Percentiles rank a stretch among this genome's conserved stretches.
phyloP scores from a whole-genome alignment of 2,329 filamentous ascomycete genomes.

The Phialophora verrucosa region DNA sequence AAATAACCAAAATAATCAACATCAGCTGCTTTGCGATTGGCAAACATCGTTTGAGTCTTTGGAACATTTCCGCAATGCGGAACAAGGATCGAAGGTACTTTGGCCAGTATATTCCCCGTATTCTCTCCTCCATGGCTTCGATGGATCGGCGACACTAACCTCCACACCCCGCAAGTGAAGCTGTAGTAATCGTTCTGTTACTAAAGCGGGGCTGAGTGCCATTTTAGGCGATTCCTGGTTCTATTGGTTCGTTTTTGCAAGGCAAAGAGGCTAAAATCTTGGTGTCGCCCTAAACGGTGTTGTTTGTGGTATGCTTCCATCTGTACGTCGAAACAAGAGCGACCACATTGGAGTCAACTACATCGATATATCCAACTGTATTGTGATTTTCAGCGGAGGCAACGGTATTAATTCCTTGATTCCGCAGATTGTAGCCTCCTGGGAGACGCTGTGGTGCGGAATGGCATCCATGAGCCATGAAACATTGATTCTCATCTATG shows the following conservation, averaged over 20 bases:
- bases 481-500: not conserved
- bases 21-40: slow-evolving; percentile 2
- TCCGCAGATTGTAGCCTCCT: not conserved
- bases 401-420: slow-evolving; percentile 4
- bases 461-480: not conserved
- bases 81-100: not conserved
- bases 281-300: not conserved
- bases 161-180: not conserved
- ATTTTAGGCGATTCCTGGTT: not conserved
- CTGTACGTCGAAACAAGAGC: not conserved
- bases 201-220: slow-evolving; percentile 2
- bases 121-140: not conserved
- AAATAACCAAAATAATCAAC: not conserved
- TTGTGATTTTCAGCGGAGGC: not conserved
- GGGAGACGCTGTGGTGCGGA: not conserved
- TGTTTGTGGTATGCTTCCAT: not conserved
- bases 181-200: slow-evolving; percentile 4
- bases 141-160: not conserved
- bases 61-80: slow-evolving; percentile 5
- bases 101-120: slow-evolving; percentile 2
- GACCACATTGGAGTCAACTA: not conserved
- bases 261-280: not conserved
- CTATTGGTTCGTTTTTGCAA: not conserved
- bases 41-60: not conserved
- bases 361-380: not conserved